Evolutionary conservation across 2,329 filamentous ascomycete species (phyloP).

Genomic region (Septoria petroselini): DNA sequence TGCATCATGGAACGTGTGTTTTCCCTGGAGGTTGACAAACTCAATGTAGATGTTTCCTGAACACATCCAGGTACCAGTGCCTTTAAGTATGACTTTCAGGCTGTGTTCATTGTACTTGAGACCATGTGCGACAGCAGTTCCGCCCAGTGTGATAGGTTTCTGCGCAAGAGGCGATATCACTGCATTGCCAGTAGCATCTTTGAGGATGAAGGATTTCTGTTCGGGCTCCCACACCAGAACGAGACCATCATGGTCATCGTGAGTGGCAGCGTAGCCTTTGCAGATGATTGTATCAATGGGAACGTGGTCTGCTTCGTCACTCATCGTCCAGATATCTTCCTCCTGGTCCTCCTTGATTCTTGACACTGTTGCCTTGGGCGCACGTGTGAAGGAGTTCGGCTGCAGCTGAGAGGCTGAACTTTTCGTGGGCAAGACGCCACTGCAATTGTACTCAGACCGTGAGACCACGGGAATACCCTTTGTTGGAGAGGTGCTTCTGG

Average conservation of each 20-base stretch:
- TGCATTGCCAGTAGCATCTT: not conserved
- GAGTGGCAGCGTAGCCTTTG: slow-evolving; percentile 5
- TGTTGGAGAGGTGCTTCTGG: slow-evolving; percentile 2
- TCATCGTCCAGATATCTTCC: not conserved
- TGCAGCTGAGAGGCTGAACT: not conserved
- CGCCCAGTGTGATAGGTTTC: slow-evolving; percentile 7
- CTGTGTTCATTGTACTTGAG: not conserved
- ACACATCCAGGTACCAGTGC: slow-evolving; percentile 3
- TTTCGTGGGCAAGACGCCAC: too few relatives aligned
- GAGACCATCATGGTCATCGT: not conserved
- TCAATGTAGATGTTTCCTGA: slow-evolving; percentile 17
- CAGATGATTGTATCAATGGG: slow-evolving; percentile 15
- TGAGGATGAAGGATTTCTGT: not conserved
- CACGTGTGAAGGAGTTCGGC: slow-evolving; percentile 1
- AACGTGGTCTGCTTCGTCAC: not conserved
- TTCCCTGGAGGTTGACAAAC: slow-evolving; percentile 1
- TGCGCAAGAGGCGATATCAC: not conserved
- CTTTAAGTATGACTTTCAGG: slow-evolving; percentile 14
- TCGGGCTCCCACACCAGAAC: slow-evolving; percentile 16
- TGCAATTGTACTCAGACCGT: not conserved
- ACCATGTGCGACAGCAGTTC: not conserved
- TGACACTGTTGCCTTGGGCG: not conserved
- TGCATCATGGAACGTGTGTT: not conserved
- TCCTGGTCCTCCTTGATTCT: not conserved
- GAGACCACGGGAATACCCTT: not conserved